These are phyloP conservation scores for Anthoceros angustus DNA, from an alignment of 225 moss, liverwort and hornwort genomes.

Conservation along the genomic window DNA sequence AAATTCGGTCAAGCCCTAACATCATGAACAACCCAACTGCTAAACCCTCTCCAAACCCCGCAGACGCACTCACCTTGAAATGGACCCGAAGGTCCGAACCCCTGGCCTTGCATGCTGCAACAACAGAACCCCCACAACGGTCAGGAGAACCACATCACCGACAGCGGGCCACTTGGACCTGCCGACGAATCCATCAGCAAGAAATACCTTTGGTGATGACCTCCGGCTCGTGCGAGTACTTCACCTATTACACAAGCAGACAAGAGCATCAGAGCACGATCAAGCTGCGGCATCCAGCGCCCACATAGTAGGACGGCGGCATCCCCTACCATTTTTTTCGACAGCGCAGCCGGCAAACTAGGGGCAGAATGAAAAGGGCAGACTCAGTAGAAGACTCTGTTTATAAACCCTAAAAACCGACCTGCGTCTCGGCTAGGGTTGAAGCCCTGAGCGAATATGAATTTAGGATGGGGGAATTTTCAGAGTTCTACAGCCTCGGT, in stretches of 20 bases:
- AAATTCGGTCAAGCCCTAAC: background rate
- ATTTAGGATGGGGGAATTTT: no score
- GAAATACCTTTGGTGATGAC: constrained; percentile 24
- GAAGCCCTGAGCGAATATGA: no score
- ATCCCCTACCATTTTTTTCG: no score
- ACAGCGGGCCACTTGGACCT: background rate
- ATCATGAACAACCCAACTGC: background rate
- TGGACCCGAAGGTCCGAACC: constrained; percentile 26
- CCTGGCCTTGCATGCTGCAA: constrained; percentile 46
- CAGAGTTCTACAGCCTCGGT: no score
- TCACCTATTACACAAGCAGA: constrained; percentile 11
- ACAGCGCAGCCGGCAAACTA: no score
- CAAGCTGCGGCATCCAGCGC: no score
- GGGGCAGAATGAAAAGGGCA: no score
- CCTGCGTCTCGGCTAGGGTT: no score
- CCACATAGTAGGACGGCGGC: no score
- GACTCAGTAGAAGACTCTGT: no score
- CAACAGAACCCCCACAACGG: background rate
- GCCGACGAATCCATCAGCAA: background rate
- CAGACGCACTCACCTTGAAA: constrained; percentile 14
- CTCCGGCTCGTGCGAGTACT: constrained; percentile 26
- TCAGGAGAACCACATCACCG: background rate
- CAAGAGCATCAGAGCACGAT: no score
- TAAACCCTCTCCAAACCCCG: background rate
- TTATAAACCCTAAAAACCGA: no score